phyloP scores from a whole-genome alignment of 352 stramenopile genomes.

The Globisporangium mamillatum region DNA sequence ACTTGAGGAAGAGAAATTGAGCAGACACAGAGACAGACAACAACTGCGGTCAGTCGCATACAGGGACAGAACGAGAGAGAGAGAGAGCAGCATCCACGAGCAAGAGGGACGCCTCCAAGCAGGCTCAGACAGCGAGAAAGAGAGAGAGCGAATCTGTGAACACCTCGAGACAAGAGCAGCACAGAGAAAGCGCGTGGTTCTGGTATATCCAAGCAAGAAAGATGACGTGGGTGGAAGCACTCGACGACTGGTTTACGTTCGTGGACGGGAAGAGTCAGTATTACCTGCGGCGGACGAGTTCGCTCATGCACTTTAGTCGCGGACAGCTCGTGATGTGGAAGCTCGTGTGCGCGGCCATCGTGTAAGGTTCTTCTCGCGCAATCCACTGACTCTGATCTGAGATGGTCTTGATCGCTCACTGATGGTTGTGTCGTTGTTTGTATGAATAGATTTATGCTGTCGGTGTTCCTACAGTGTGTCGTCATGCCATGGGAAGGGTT shows the following conservation, averaged over 20 bases:
- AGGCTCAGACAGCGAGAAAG: background rate
- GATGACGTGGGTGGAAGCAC: constrained; percentile 32
- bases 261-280: constrained; percentile 64
- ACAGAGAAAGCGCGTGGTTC: background rate
- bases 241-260: constrained; percentile 65
- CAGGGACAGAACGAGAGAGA: constrained; percentile 3
- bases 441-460: constrained; percentile 40
- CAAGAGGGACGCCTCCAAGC: background rate
- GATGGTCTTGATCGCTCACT: background rate
- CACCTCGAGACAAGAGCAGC: background rate
- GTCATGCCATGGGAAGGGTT: constrained; percentile 45
- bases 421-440: background rate
- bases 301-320: constrained; percentile 40
- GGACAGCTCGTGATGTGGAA: constrained; percentile 64
- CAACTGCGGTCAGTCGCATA: background rate
- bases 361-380: constrained; percentile 30
- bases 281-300: constrained; percentile 43
- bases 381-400: background rate
- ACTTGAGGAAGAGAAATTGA: background rate
- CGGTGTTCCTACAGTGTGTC: constrained; percentile 51
- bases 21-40: background rate
- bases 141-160: background rate
- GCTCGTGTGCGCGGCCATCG: constrained; percentile 42
- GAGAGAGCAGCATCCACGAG: background rate
- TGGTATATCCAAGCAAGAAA: background rate